Conservation (phyloP, 495 filamentous ascomycete genomes). For the Xylaria acuta region DNA sequence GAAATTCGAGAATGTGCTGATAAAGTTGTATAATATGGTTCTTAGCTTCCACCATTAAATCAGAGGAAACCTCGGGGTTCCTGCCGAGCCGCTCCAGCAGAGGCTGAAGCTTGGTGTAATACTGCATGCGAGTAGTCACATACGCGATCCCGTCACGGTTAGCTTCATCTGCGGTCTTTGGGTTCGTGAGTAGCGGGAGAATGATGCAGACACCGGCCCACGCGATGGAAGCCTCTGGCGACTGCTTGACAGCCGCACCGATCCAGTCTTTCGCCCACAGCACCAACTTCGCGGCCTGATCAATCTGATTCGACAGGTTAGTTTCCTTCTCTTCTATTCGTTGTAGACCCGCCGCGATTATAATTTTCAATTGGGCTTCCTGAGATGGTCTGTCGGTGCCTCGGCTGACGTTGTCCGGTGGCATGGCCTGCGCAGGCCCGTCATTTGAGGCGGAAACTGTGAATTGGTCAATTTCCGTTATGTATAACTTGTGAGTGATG, state of each 20-base stretch:
- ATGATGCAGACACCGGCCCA: constrained; percentile 37
- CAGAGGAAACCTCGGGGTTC: neutral
- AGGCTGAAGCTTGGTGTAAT: constrained; percentile 34
- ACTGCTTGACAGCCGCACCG: constrained; percentile 30
- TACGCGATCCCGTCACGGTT: constrained; percentile 39
- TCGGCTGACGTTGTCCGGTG: neutral
- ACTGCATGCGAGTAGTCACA: constrained; percentile 34
- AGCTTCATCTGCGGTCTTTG: constrained; percentile 29
- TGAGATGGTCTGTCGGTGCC: neutral
- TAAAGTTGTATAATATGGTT: constrained; percentile 34
- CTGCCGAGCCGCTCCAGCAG: constrained; percentile 23
- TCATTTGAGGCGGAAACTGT: neutral
- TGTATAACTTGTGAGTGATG: neutral
- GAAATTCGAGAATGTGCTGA: constrained; percentile 37
- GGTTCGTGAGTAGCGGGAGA: constrained; percentile 39
- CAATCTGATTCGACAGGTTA: constrained; percentile 29
- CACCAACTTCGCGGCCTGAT: constrained; percentile 24
- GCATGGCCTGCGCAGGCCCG: neutral
- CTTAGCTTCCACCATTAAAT: constrained; percentile 13
- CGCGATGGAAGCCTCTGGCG: constrained; percentile 35
- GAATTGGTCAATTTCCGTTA: neutral
- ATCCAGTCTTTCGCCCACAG: constrained; percentile 32
- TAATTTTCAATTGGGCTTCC: constrained; percentile 18
- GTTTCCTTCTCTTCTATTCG: constrained; percentile 26
- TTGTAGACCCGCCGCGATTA: constrained; percentile 25